These are phyloP conservation scores for Mycena amicta DNA, from an alignment of 768 basidiomycete species.

Conservation along the genomic window DNA sequence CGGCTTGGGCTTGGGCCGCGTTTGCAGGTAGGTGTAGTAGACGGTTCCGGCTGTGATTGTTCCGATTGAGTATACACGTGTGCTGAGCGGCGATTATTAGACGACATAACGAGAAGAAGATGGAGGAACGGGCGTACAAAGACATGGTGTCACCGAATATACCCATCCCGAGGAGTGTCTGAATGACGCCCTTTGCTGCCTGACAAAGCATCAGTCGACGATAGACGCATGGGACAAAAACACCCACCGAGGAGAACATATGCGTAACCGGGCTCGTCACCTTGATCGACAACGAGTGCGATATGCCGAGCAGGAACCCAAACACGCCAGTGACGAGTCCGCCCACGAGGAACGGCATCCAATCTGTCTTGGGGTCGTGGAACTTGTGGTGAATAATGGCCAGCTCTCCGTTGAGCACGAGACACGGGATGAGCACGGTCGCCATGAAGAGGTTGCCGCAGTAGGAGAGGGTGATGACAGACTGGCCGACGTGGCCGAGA, in stretches of 20 bases:
- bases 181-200: slow-evolving; percentile 78
- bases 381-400: not conserved
- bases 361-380: not conserved
- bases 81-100: slow-evolving; percentile 39
- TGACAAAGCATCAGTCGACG: slow-evolving; percentile 29
- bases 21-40: slow-evolving; percentile 59
- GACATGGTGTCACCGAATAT: slow-evolving; percentile 71
- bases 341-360: slow-evolving; percentile 8
- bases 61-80: slow-evolving; percentile 61
- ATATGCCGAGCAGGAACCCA: slow-evolving; percentile 81
- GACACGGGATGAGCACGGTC: not conserved
- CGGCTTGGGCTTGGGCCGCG: not conserved
- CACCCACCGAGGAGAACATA: slow-evolving; percentile 61
- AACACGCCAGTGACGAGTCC: slow-evolving; percentile 55
- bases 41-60: slow-evolving; percentile 67
- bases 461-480: not conserved
- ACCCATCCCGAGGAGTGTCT: slow-evolving; percentile 65
- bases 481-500: slow-evolving; percentile 36
- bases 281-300: slow-evolving; percentile 77
- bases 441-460: slow-evolving; percentile 1
- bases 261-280: slow-evolving; percentile 84
- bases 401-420: not conserved
- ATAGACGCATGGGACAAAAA: slow-evolving; percentile 1
- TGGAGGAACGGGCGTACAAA: slow-evolving; percentile 39
- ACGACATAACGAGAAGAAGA: slow-evolving; percentile 5